Conservation (phyloP, 2,329 filamentous ascomycete species). For the Xylaria arbuscula region DNA sequence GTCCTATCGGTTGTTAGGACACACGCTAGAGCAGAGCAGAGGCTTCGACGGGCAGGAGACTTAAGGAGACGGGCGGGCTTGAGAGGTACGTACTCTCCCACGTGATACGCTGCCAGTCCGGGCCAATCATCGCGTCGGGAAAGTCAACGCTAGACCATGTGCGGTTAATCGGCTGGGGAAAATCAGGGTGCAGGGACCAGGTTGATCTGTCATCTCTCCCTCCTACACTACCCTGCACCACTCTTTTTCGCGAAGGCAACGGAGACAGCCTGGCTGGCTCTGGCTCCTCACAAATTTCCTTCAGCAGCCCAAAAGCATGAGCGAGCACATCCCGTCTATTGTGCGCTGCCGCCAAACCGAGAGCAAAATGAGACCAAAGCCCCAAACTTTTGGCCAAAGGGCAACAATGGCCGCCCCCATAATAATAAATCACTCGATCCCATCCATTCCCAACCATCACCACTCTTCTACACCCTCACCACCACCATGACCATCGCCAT, state of each 20-base stretch:
- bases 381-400: slow-evolving; percentile 50
- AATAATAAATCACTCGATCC: slow-evolving; percentile 47
- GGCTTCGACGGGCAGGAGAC: slow-evolving; percentile 1
- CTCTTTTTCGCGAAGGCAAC: slow-evolving; percentile 44
- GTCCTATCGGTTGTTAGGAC: neutral
- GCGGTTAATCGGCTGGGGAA: slow-evolving; percentile 26
- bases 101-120: slow-evolving; percentile 18
- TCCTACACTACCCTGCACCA: slow-evolving; percentile 37
- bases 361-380: slow-evolving; percentile 53
- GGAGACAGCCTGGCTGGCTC: slow-evolving; percentile 43
- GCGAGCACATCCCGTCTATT: slow-evolving; percentile 46
- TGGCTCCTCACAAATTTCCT: slow-evolving; percentile 46
- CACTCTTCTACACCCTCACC: slow-evolving; percentile 30
- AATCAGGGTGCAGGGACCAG: slow-evolving; percentile 34
- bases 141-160: slow-evolving; percentile 8
- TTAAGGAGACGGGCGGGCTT: neutral
- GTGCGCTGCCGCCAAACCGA: slow-evolving; percentile 47
- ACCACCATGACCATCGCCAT: slow-evolving; percentile 37
- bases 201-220: slow-evolving; percentile 37
- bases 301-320: slow-evolving; percentile 46
- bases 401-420: slow-evolving; percentile 53
- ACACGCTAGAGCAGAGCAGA: slow-evolving; percentile 4
- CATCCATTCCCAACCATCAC: slow-evolving; percentile 43
- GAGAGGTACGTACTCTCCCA: slow-evolving; percentile 34
- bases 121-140: slow-evolving; percentile 30